Percentiles rank a stretch among this genome's conserved stretches.
Evolutionary conservation across 352 stramenopile genomes (phyloP).

Genomic region (Blastocystis sp.): DNA sequence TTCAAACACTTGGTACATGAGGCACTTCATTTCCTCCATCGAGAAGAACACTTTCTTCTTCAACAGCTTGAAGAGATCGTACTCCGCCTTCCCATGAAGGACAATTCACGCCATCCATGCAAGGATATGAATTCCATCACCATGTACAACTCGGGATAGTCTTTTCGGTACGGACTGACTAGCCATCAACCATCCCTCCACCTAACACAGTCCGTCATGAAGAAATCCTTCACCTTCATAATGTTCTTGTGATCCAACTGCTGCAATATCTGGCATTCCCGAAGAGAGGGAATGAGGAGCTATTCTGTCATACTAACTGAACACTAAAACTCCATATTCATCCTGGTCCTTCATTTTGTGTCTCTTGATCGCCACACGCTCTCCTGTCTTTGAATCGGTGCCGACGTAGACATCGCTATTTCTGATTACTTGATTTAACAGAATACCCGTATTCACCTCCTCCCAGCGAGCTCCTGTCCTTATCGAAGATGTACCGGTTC

Average conservation of each 20-base stretch:
- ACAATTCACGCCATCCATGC: neutral
- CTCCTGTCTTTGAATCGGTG: constrained; percentile 26
- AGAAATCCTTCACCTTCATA: constrained; percentile 62
- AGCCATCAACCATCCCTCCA: neutral
- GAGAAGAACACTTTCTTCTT: constrained; percentile 46
- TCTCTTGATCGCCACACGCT: constrained; percentile 55
- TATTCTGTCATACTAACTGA: neutral
- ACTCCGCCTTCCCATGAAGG: constrained; percentile 23
- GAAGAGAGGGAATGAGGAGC: constrained; percentile 32
- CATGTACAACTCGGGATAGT: constrained; percentile 71
- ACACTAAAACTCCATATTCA: constrained; percentile 18
- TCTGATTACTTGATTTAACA: neutral
- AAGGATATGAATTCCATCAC: constrained; percentile 73
- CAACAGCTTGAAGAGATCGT: constrained; percentile 49
- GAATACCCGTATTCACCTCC: neutral
- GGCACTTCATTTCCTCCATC: constrained; percentile 58
- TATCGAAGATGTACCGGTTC: neutral
- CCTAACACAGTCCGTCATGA: constrained; percentile 33
- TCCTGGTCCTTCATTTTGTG: constrained; percentile 59
- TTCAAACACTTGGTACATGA: constrained; percentile 63
- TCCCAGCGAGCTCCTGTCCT: neutral
- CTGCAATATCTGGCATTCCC: constrained; percentile 65
- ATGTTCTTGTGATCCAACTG: constrained; percentile 40
- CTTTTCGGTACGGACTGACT: constrained; percentile 22
- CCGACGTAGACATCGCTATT: constrained; percentile 34